These are phyloP conservation scores for Gomphus sp. DNA, from an alignment of 1,284 basidiomycete species.

Conservation along the genomic window DNA sequence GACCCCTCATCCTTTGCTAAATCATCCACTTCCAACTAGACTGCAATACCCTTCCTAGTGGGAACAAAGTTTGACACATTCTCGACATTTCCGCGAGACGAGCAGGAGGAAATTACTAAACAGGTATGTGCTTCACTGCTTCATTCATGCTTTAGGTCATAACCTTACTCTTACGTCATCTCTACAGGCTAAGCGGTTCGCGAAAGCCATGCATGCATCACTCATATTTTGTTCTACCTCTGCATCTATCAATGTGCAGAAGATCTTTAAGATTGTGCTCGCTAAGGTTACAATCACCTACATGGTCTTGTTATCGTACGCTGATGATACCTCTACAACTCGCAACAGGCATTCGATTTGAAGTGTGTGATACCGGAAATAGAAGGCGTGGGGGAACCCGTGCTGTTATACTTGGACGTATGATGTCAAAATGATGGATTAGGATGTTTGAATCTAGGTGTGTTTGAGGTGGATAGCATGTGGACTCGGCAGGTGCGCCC, in stretches of 20 bases:
- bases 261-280: constrained; percentile 97
- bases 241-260: constrained; percentile 97
- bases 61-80: constrained; percentile 98
- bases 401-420: constrained; percentile 88
- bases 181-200: constrained; percentile 83
- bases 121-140: constrained; percentile 45
- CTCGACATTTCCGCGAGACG: constrained; percentile 89
- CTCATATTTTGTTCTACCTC: constrained; percentile 98
- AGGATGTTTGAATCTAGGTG: not conserved
- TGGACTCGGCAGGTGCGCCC: not conserved
- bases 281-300: constrained; percentile 41
- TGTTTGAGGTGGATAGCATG: not conserved
- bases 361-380: constrained; percentile 98
- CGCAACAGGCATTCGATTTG: constrained; percentile 64
- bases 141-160: constrained; percentile 3
- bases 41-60: constrained; percentile 91
- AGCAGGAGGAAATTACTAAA: constrained; percentile 98
- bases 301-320: not conserved
- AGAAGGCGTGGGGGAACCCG: constrained; percentile 87
- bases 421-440: constrained; percentile 24
- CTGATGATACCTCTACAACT: constrained; percentile 13
- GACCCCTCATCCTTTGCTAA: not conserved
- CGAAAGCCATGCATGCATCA: constrained; percentile 96
- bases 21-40: constrained; percentile 37
- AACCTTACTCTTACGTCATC: constrained; percentile 7